Percentiles rank a stretch among this genome's conserved stretches.
Evolutionary conservation across 2,329 filamentous ascomycete species (phyloP).

Genomic region (Graphium sp.): DNA sequence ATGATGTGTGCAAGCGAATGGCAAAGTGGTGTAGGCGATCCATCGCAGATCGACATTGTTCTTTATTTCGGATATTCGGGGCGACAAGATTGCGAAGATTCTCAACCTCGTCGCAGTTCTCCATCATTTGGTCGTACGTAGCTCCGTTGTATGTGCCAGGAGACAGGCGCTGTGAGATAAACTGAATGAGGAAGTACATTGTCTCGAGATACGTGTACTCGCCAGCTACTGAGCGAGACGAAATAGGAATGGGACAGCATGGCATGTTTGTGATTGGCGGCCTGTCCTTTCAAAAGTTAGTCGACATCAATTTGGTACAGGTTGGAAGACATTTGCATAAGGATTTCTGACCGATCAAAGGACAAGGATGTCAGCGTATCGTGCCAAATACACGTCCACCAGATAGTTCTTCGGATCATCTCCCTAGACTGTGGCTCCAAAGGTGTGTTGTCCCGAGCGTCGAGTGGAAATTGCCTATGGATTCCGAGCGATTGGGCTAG

Average conservation of each 20-base stretch:
- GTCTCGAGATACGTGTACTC: constrained; percentile 44
- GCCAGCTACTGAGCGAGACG: constrained; percentile 20
- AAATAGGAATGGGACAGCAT: constrained; percentile 33
- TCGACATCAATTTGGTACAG: constrained; percentile 3
- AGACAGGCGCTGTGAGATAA: constrained; percentile 39
- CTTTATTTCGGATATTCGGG: constrained; percentile 38
- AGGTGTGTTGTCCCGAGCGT: constrained; percentile 24
- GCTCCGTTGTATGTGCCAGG: constrained; percentile 32
- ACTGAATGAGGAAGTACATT: constrained; percentile 47
- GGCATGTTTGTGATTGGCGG: constrained; percentile 46
- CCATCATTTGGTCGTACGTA: constrained; percentile 36
- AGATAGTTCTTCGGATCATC: constrained; percentile 35
- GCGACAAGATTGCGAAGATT: constrained; percentile 28
- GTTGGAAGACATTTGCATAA: constrained; percentile 3
- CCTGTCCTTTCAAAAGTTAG: constrained; percentile 12
- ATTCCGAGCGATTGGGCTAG: constrained; percentile 49
- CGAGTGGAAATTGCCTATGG: constrained; percentile 28
- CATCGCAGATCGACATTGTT: constrained; percentile 45
- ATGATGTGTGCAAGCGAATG: constrained; percentile 47
- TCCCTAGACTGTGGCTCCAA: constrained; percentile 32
- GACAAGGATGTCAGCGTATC: constrained; percentile 49
- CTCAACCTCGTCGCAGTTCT: constrained; percentile 38
- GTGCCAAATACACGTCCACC: constrained; percentile 53
- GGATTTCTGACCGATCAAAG: constrained; percentile 41
- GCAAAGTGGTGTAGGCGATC: constrained; percentile 48